phyloP scores from a whole-genome alignment of 2,329 filamentous ascomycete species.

The Pestalotiopsis sp. region DNA sequence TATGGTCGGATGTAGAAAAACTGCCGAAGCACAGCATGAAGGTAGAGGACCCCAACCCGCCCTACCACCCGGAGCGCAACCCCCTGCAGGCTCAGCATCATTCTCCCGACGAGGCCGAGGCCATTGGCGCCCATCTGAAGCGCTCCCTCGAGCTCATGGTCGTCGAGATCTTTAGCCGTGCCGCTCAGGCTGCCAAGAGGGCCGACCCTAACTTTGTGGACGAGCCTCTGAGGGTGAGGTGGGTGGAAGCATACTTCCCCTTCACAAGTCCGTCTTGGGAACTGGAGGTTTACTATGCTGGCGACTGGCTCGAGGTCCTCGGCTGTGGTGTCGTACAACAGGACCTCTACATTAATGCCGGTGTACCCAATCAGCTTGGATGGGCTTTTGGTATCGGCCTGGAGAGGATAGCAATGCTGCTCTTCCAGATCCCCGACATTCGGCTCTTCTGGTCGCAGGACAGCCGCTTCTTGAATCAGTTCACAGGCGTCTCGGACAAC shows the following conservation, averaged over 20 bases:
- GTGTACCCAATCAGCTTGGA: slow-evolving; percentile 73
- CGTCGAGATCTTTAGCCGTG: slow-evolving; percentile 82
- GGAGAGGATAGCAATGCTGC: slow-evolving; percentile 94
- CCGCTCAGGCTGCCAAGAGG: slow-evolving; percentile 64
- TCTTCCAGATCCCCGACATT: slow-evolving; percentile 96
- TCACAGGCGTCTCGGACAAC: slow-evolving; percentile 62
- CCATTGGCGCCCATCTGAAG: slow-evolving; percentile 84
- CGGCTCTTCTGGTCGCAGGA: slow-evolving; percentile 94
- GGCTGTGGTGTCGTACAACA: slow-evolving; percentile 93
- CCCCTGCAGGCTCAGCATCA: slow-evolving; percentile 77
- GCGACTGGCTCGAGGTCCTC: slow-evolving; percentile 93
- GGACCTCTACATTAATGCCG: slow-evolving; percentile 75
- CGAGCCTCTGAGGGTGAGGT: slow-evolving; percentile 82
- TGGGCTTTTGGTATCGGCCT: slow-evolving; percentile 97
- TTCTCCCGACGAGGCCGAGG: slow-evolving; percentile 74
- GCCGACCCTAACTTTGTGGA: slow-evolving; percentile 51
- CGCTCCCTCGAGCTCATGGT: slow-evolving; percentile 87
- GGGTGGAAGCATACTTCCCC: slow-evolving; percentile 97
- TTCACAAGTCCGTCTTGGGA: slow-evolving; percentile 97
- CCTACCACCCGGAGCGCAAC: slow-evolving; percentile 76
- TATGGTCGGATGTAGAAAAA: slow-evolving; percentile 69
- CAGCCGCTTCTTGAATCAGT: slow-evolving; percentile 83
- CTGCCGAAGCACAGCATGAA: slow-evolving; percentile 74
- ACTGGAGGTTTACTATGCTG: slow-evolving; percentile 91
- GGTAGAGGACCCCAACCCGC: slow-evolving; percentile 83